Conservation (phyloP, 495 filamentous ascomycete genomes). For the Neurospora sp. region DNA sequence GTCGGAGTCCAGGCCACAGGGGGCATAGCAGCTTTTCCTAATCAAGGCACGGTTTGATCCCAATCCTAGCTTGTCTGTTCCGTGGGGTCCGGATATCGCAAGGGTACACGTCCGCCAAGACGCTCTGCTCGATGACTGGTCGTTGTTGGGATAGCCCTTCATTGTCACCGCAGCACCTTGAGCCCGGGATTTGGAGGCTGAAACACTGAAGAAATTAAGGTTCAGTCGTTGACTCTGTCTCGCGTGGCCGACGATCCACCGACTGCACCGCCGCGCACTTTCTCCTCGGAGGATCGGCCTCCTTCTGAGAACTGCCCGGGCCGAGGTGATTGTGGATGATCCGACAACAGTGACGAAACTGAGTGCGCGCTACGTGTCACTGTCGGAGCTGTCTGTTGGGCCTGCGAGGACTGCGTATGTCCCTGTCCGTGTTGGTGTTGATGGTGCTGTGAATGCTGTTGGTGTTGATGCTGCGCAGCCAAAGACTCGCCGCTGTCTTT, state of each 20-base stretch:
- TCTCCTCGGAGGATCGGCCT: conserved; percentile 19
- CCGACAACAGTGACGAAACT: conserved; percentile 39
- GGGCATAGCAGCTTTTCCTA: background rate
- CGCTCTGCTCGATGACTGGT: background rate
- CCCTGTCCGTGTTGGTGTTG: conserved; percentile 6
- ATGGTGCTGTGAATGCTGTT: background rate
- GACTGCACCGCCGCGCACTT: conserved; percentile 18
- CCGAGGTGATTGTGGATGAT: conserved; percentile 29
- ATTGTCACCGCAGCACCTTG: conserved; percentile 5
- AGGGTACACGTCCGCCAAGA: background rate
- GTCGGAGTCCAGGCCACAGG: background rate
- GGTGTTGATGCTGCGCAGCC: background rate
- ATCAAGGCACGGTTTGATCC: background rate
- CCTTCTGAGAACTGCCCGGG: conserved; percentile 10
- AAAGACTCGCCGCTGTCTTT: conserved; percentile 11
- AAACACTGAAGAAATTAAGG: conserved; percentile 31
- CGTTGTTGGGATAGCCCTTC: background rate
- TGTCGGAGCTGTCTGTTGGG: conserved; percentile 7
- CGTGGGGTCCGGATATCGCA: background rate
- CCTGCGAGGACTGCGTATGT: conserved; percentile 6
- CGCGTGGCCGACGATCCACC: conserved; percentile 27
- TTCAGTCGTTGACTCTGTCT: conserved; percentile 24
- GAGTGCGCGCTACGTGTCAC: conserved; percentile 29
- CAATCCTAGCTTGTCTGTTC: background rate
- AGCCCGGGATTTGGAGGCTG: conserved; percentile 18